A percentile compares a stretch with the other conserved stretches of the same genome.
Conservation (phyloP, 139 green algal species). For the Diplosphaera chodatii region DNA sequence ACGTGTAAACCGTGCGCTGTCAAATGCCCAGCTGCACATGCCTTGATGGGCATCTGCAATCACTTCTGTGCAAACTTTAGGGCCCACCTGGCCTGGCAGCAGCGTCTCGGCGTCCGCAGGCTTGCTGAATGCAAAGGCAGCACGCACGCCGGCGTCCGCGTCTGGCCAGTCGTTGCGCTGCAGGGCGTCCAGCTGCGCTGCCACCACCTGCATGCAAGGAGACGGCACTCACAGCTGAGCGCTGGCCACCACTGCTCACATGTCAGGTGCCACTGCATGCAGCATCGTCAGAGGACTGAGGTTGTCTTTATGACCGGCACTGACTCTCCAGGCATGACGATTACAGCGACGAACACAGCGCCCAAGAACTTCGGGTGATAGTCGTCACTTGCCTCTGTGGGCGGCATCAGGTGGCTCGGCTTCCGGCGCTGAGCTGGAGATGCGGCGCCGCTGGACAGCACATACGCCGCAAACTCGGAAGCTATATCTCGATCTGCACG, state of each 20-base stretch:
- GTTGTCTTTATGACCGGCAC: too few relatives aligned
- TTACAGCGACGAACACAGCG: too few relatives aligned
- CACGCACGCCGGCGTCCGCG: constrained; percentile 30
- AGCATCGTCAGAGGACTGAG: too few relatives aligned
- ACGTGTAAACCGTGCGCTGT: too few relatives aligned
- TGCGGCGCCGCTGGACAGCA: background rate
- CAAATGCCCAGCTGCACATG: background rate
- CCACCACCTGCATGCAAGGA: constrained; percentile 20
- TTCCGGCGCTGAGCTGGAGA: background rate
- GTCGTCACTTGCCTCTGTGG: background rate
- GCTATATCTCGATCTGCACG: background rate
- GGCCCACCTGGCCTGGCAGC: constrained; percentile 1
- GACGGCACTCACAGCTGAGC: too few relatives aligned
- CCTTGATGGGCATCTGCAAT: too few relatives aligned
- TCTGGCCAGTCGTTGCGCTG: constrained; percentile 71
- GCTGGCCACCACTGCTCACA: too few relatives aligned
- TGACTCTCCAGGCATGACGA: too few relatives aligned
- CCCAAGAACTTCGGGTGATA: too few relatives aligned
- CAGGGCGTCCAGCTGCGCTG: constrained; percentile 45
- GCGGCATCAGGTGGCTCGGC: background rate
- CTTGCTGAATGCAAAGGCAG: constrained; percentile 42
- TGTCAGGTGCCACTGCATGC: too few relatives aligned
- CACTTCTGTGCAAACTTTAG: background rate
- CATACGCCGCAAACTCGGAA: background rate
- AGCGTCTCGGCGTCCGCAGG: constrained; percentile 13